A percentile compares a stretch with the other conserved stretches of the same genome.
These are phyloP conservation scores for Penicillium sp. DNA, from an alignment of 2,329 filamentous ascomycete species.

Conservation along the genomic window DNA sequence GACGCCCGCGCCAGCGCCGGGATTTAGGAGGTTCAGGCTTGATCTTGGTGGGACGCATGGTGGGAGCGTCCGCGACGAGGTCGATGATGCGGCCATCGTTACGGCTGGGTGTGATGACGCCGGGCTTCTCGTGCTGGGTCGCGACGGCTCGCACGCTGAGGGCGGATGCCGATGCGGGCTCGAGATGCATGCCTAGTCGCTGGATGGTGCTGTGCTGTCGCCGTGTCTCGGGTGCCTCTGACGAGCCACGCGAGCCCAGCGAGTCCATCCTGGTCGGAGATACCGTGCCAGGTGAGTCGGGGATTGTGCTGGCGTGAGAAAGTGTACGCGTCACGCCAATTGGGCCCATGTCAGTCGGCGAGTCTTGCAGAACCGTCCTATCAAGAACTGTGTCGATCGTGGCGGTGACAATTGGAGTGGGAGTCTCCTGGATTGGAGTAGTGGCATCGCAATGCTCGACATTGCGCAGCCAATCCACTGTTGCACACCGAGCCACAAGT, in stretches of 20 bases:
- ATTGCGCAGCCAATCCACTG: slow-evolving; percentile 49
- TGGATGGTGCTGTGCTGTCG: slow-evolving; percentile 29
- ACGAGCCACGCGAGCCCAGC: slow-evolving; percentile 30
- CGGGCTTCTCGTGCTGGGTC: slow-evolving; percentile 77
- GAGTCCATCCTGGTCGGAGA: slow-evolving; percentile 40
- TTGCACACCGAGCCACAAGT: slow-evolving; percentile 48
- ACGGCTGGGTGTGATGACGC: slow-evolving; percentile 76
- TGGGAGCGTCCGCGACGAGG: slow-evolving; percentile 21
- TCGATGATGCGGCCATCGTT: slow-evolving; percentile 38
- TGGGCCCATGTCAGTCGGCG: slow-evolving; percentile 26
- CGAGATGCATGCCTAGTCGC: slow-evolving; percentile 68
- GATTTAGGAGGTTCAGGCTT: slow-evolving; percentile 47
- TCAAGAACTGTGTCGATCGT: slow-evolving; percentile 26
- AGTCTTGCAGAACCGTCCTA: slow-evolving; percentile 13
- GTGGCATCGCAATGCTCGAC: slow-evolving; percentile 21
- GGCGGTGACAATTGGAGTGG: slow-evolving; percentile 9
- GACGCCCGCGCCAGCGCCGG: slow-evolving; percentile 45
- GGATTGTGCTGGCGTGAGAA: slow-evolving; percentile 30
- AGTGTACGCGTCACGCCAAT: slow-evolving; percentile 42
- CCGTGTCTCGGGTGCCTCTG: slow-evolving; percentile 15
- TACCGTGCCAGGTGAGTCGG: slow-evolving; percentile 50
- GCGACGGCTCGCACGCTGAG: slow-evolving; percentile 78
- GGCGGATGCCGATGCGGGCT: slow-evolving; percentile 68
- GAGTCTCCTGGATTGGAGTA: slow-evolving; percentile 17
- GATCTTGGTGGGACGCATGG: slow-evolving; percentile 29